Evolutionary conservation across 2,329 filamentous ascomycete genomes (phyloP).

Genomic region (Sordariomycetes sp.): DNA sequence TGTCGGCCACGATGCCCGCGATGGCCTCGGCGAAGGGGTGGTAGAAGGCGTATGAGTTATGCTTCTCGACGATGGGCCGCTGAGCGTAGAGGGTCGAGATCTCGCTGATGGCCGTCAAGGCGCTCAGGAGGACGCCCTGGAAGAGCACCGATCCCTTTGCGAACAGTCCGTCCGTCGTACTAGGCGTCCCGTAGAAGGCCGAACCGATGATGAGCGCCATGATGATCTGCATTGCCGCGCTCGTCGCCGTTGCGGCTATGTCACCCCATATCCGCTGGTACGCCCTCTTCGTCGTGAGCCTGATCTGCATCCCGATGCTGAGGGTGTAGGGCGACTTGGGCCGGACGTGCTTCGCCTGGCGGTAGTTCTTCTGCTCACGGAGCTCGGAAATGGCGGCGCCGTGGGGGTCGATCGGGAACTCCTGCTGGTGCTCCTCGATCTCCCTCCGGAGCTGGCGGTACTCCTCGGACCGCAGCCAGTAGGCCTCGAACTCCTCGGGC

Average conservation of each 20-base stretch:
- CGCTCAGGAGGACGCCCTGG: constrained; percentile 46
- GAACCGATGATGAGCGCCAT: constrained; percentile 49
- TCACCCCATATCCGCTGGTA: constrained; percentile 40
- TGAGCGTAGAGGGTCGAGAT: constrained; percentile 30
- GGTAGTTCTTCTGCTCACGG: constrained; percentile 31
- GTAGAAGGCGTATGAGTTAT: constrained; percentile 34
- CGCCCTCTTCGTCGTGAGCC: constrained; percentile 33
- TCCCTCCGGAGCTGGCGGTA: constrained; percentile 27
- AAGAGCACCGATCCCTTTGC: constrained; percentile 44
- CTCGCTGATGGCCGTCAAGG: constrained; percentile 42
- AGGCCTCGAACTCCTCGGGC: constrained; percentile 51
- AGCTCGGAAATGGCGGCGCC: constrained; percentile 23
- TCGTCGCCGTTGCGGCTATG: constrained; percentile 29
- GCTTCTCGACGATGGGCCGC: constrained; percentile 34
- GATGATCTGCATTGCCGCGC: constrained; percentile 32
- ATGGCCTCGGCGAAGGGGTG: constrained; percentile 39
- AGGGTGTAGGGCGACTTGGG: constrained; percentile 45
- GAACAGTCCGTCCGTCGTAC: constrained; percentile 37
- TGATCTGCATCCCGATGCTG: constrained; percentile 38
- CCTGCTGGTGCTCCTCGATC: constrained; percentile 33
- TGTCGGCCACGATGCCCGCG: constrained; percentile 37
- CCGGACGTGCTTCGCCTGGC: constrained; percentile 38
- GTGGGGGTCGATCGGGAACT: constrained; percentile 26
- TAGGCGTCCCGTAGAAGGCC: constrained; percentile 39
- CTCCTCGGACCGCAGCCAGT: constrained; percentile 31